phyloP scores from a whole-genome alignment of 148 eudicot genomes.

The Persicaria maculosa region DNA sequence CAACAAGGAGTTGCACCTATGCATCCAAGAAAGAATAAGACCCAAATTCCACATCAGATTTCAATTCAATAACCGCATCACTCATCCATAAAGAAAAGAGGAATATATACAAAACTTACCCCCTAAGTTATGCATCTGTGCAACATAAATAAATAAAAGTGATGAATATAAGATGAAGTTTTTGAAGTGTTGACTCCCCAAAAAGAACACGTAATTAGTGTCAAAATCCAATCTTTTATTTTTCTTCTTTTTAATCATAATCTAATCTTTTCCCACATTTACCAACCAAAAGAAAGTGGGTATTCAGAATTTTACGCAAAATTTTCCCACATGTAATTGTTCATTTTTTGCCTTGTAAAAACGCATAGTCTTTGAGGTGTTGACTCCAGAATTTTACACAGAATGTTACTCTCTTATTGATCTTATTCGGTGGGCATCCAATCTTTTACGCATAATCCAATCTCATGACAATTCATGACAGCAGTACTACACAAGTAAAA shows the following conservation, averaged over 20 bases:
- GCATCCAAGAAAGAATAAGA: too few relatives aligned
- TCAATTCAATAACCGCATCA: not conserved
- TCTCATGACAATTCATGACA: slow-evolving; percentile 1
- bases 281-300: not conserved
- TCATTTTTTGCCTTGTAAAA: too few relatives aligned
- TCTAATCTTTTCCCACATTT: not conserved
- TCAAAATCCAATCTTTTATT: not conserved
- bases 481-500: not conserved
- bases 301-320: too few relatives aligned
- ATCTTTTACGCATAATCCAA: too few relatives aligned
- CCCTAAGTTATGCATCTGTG: not conserved
- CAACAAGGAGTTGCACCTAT: too few relatives aligned
- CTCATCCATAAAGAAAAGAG: not conserved
- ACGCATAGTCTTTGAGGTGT: too few relatives aligned
- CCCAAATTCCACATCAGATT: slow-evolving; percentile 2
- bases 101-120: not conserved
- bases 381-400: too few relatives aligned
- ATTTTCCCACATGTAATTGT: too few relatives aligned
- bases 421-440: too few relatives aligned
- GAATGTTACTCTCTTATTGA: too few relatives aligned
- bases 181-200: not conserved
- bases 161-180: not conserved
- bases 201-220: not conserved
- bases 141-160: too few relatives aligned
- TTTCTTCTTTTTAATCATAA: not conserved